These are phyloP conservation scores for Penicillium herquei DNA, from an alignment of 495 filamentous ascomycete genomes.

Conservation along the genomic window DNA sequence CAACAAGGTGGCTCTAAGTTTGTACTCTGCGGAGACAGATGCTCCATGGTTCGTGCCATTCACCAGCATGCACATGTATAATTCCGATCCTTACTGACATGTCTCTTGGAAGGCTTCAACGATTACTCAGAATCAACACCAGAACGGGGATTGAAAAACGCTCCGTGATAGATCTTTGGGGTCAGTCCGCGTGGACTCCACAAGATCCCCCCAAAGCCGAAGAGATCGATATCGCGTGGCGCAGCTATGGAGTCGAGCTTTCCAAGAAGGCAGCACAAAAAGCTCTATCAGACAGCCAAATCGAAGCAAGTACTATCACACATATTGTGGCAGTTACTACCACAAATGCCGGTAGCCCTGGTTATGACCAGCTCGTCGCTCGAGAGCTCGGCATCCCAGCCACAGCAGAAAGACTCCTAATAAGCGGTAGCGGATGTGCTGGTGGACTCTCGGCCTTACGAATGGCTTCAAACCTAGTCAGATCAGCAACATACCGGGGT, in stretches of 20 bases:
- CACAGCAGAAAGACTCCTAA: conserved; percentile 54
- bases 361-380: conserved; percentile 63
- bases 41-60: not conserved
- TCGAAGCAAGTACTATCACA: conserved; percentile 52
- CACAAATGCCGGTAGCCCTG: conserved; percentile 67
- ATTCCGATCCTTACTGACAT: not conserved
- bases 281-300: conserved; percentile 52
- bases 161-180: conserved; percentile 55
- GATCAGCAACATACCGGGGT: conserved; percentile 51
- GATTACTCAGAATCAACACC: conserved; percentile 60
- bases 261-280: conserved; percentile 56
- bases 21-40: not conserved
- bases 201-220: conserved; percentile 52
- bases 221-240: conserved; percentile 54
- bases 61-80: not conserved
- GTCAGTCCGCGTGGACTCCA: conserved; percentile 44
- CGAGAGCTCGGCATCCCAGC: conserved; percentile 50
- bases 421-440: conserved; percentile 64
- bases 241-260: conserved; percentile 56
- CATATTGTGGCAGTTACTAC: conserved; percentile 66
- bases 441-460: conserved; percentile 63
- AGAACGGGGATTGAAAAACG: conserved; percentile 63
- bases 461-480: conserved; percentile 59
- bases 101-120: conserved; percentile 30
- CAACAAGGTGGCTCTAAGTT: not conserved